Percentiles rank a stretch among this genome's conserved stretches.
Conservation (phyloP, 1,284 basidiomycete genomes). For the Tylopilus orsonianus region DNA sequence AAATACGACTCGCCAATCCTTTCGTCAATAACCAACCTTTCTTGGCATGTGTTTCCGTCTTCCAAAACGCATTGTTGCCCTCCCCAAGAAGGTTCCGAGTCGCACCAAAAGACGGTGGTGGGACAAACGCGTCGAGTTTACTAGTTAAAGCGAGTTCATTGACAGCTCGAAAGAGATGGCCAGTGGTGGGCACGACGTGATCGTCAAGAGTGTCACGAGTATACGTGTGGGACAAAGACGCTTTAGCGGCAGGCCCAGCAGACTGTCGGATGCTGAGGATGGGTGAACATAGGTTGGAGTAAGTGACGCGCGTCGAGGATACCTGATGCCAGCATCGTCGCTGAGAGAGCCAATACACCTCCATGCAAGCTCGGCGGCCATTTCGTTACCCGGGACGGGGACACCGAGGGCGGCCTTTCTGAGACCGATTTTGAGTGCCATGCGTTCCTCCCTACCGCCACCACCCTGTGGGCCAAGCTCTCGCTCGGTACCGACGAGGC, state of each 20-base stretch:
- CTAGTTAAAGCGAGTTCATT: constrained; percentile 26
- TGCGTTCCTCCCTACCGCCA: constrained; percentile 27
- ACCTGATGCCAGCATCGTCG: constrained; percentile 81
- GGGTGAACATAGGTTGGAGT: constrained; percentile 8
- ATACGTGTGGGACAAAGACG: constrained; percentile 79
- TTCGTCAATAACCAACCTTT: constrained; percentile 58
- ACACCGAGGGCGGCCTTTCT: constrained; percentile 10
- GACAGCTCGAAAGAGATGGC: constrained; percentile 20
- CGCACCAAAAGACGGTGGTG: neutral
- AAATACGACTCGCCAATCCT: constrained; percentile 49
- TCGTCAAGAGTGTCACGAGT: constrained; percentile 82
- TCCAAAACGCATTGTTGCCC: constrained; percentile 68
- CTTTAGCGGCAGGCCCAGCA: constrained; percentile 81
- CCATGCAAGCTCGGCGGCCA: constrained; percentile 79
- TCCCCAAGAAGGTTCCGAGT: constrained; percentile 46
- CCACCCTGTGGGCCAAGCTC: constrained; percentile 30
- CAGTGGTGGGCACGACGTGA: constrained; percentile 37
- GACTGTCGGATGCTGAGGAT: constrained; percentile 72
- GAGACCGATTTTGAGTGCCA: constrained; percentile 22
- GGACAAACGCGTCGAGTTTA: constrained; percentile 23
- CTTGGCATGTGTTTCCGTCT: constrained; percentile 69
- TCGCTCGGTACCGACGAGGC: constrained; percentile 29
- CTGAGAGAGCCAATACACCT: constrained; percentile 72
- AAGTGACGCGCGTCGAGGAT: constrained; percentile 10
- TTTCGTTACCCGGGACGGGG: constrained; percentile 52